phyloP scores from a whole-genome alignment of 768 basidiomycete genomes.

The Trametes gibbosa region DNA sequence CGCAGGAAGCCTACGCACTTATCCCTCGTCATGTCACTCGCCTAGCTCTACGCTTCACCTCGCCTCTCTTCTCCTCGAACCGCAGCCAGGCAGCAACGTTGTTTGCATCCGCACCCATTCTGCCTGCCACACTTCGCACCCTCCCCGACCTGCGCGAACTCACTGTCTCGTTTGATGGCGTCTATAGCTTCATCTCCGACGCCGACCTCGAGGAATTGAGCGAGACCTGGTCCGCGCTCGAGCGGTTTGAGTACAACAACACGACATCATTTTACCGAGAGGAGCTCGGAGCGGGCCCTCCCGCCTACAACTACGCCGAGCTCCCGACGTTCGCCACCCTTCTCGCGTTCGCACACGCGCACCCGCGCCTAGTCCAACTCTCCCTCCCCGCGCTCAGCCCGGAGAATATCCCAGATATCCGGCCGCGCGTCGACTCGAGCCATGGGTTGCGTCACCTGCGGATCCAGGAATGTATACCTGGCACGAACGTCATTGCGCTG shows the following conservation, averaged over 20 bases:
- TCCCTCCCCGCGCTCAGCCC: not conserved
- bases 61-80: not conserved
- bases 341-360: not conserved
- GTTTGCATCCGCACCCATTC: not conserved
- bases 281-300: not conserved
- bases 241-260: not conserved
- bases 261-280: not conserved
- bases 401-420: not conserved
- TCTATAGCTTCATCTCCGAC: not conserved
- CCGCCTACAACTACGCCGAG: not conserved
- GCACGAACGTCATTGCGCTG: not conserved
- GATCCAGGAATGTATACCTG: not conserved
- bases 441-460: not conserved
- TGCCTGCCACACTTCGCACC: not conserved
- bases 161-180: not conserved
- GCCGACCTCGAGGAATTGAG: not conserved
- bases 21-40: not conserved
- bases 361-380: not conserved
- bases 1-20: not conserved
- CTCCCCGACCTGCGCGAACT: not conserved
- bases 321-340: not conserved
- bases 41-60: not conserved
- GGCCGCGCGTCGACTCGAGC: not conserved
- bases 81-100: not conserved
- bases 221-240: not conserved